A percentile compares a stretch with the other conserved stretches of the same genome.
phyloP scores from a whole-genome alignment of 2,329 filamentous ascomycete genomes.

The Zymoseptoria brevis region DNA sequence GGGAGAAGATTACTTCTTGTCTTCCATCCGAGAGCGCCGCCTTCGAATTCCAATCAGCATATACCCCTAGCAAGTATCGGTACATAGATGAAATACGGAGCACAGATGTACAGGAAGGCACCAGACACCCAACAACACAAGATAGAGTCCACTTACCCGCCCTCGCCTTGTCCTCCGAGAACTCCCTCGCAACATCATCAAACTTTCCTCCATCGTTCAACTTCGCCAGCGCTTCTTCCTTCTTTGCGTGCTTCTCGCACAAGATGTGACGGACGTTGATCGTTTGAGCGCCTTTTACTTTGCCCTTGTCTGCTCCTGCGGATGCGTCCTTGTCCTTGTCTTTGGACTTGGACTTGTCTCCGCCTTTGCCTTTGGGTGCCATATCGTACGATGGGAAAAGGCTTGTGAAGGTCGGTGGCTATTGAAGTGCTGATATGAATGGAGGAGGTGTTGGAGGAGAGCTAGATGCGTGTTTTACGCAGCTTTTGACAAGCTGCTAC shows the following conservation, averaged over 20 bases:
- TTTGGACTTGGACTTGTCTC: constrained; percentile 20
- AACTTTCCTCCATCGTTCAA: constrained; percentile 61
- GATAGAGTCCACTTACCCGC: constrained; percentile 36
- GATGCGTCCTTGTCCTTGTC: constrained; percentile 3
- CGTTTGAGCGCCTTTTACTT: constrained; percentile 52
- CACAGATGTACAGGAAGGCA: not conserved
- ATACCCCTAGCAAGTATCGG: too few relatives aligned
- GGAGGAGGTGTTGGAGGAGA: not conserved
- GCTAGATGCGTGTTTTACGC: not conserved
- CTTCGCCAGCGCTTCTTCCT: constrained; percentile 66
- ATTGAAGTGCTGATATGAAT: not conserved
- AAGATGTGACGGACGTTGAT: constrained; percentile 71
- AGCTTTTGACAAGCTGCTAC: not conserved
- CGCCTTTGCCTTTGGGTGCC: constrained; percentile 28
- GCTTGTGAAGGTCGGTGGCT: not conserved
- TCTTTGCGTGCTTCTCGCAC: constrained; percentile 70
- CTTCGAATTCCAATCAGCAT: constrained; percentile 32
- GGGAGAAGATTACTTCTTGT: constrained; percentile 54
- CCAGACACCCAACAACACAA: too few relatives aligned
- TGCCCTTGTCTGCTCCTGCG: constrained; percentile 15
- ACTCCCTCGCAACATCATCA: constrained; percentile 64
- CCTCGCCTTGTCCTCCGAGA: constrained; percentile 69
- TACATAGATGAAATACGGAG: too few relatives aligned
- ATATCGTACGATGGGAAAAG: constrained; percentile 12
- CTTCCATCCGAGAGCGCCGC: constrained; percentile 67